phyloP scores from a whole-genome alignment of 163 green algal species.

The Scenedesmus sp. region DNA sequence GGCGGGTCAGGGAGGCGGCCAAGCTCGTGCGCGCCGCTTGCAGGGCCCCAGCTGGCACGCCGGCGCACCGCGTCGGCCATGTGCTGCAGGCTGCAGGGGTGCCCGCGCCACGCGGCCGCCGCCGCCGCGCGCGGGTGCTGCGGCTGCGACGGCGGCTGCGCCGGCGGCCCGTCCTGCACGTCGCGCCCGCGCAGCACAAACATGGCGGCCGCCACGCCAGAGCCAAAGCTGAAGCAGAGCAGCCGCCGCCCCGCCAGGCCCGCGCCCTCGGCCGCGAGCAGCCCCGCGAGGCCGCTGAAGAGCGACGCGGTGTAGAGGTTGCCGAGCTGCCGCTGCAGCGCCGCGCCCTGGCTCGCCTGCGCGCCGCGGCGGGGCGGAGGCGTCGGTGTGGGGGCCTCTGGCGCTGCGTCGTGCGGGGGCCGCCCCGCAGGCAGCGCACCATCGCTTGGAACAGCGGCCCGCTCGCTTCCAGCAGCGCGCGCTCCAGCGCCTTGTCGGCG shows the following conservation, averaged over 20 bases:
- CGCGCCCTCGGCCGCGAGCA: slow-evolving; percentile 41
- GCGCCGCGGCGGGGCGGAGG: background rate
- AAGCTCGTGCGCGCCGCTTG: no score
- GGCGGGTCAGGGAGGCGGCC: no score
- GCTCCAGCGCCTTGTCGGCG: slow-evolving; percentile 56
- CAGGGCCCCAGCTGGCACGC: background rate
- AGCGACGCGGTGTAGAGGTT: slow-evolving; percentile 90
- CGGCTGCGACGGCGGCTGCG: background rate
- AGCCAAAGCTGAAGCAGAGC: slow-evolving; percentile 87
- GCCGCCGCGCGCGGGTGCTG: background rate
- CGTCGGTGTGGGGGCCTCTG: background rate
- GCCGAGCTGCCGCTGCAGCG: slow-evolving; percentile 61
- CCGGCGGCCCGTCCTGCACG: background rate
- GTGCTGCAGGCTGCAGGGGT: slow-evolving; percentile 16
- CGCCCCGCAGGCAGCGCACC: background rate
- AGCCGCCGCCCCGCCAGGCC: slow-evolving; percentile 66
- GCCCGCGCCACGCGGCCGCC: background rate
- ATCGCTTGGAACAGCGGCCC: slow-evolving; percentile 47
- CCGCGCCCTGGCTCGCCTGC: slow-evolving; percentile 24
- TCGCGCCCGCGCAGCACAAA: slow-evolving; percentile 59
- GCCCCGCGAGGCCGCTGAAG: slow-evolving; percentile 73
- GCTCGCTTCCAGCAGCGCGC: slow-evolving; percentile 42
- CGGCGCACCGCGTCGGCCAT: slow-evolving; percentile 24
- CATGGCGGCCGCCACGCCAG: slow-evolving; percentile 68
- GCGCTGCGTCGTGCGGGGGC: background rate